These are phyloP conservation scores for Kalanchoe fedtschenkoi DNA, from an alignment of 164 flowering plant genomes.

Conservation along the genomic window DNA sequence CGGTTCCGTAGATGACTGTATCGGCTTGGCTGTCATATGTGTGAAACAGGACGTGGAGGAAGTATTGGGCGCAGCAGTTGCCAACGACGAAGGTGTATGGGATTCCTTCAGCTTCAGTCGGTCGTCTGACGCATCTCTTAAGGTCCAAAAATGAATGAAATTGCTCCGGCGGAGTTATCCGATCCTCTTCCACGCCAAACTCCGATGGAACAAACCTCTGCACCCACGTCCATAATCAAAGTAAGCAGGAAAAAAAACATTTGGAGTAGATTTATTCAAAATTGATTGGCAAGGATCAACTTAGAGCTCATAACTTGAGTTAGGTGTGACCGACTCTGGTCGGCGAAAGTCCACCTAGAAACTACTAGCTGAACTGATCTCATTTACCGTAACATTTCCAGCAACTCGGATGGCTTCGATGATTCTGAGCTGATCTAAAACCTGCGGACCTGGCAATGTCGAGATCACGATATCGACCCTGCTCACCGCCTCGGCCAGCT, in stretches of 20 bases:
- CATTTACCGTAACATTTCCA: slow-evolving; percentile 27
- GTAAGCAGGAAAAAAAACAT: no score
- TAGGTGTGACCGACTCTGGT: neutral
- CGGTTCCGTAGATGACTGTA: slow-evolving; percentile 14
- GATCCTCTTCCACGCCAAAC: slow-evolving; percentile 17
- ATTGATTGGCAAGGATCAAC: no score
- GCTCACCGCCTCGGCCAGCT: slow-evolving; percentile 29
- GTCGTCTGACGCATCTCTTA: slow-evolving; percentile 10
- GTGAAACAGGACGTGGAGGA: no score
- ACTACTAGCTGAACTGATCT: neutral
- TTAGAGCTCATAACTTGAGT: no score
- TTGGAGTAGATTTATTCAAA: no score
- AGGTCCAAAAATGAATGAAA: neutral
- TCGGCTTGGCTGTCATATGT: slow-evolving; percentile 10
- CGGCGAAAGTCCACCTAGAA: neutral
- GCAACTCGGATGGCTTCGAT: slow-evolving; percentile 30
- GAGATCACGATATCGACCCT: slow-evolving; percentile 35
- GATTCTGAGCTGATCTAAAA: slow-evolving; percentile 20
- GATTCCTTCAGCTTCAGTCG: slow-evolving; percentile 14
- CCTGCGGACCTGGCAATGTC: slow-evolving; percentile 10
- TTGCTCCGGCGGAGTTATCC: slow-evolving; percentile 14
- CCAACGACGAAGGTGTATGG: slow-evolving; percentile 12
- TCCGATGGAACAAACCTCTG: slow-evolving; percentile 25
- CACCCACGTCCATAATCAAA: neutral
- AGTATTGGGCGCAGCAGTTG: slow-evolving; percentile 11